A percentile compares a stretch with the other conserved stretches of the same genome.
phyloP scores from a whole-genome alignment of 164 flowering plant genomes.

The Platanus orientalis region DNA sequence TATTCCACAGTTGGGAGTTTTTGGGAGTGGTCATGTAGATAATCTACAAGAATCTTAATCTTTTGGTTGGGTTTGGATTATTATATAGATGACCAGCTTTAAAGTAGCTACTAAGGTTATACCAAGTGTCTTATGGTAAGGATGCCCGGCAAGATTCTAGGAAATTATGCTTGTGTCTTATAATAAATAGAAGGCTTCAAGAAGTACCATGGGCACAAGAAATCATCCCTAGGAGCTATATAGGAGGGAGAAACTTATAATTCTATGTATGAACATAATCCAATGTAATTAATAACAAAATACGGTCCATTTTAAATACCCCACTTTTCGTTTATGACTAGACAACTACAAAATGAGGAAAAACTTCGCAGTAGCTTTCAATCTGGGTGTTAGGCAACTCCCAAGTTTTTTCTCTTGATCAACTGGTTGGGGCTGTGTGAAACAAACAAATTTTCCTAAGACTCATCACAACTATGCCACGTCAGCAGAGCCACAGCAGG shows the following conservation, averaged over 20 bases:
- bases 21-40: neutral
- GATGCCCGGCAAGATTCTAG: slow-evolving; percentile 2
- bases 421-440: neutral
- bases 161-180: slow-evolving; percentile 10
- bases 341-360: neutral
- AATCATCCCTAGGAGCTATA: slow-evolving; percentile 15
- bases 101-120: neutral
- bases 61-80: neutral
- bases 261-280: neutral
- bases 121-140: neutral
- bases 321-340: neutral
- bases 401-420: neutral
- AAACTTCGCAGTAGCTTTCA: neutral
- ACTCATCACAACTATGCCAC: neutral
- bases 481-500: neutral
- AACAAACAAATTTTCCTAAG: neutral
- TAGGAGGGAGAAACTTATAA: neutral
- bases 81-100: neutral
- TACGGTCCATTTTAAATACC: neutral
- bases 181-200: slow-evolving; percentile 26
- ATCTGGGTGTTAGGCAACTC: neutral
- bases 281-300: neutral
- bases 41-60: neutral
- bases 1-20: neutral
- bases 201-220: slow-evolving; percentile 44